Base-by-base conservation (phyloP, 441 rosid genomes). In the Metrosideros polymorpha region DNA sequence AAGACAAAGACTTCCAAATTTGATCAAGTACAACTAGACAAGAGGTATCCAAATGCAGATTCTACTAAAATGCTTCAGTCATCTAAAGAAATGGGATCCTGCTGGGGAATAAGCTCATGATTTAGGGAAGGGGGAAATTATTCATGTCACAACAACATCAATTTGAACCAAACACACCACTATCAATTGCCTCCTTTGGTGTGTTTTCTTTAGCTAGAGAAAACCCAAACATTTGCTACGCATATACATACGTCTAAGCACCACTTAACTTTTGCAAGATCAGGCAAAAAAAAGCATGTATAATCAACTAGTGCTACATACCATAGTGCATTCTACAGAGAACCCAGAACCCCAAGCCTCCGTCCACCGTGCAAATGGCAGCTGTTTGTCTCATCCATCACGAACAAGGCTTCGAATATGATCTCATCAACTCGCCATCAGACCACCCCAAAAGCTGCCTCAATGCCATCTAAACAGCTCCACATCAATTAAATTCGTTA, bases 291-390 rank as follows among this genome's bases (percentile, higher is more conserved):
- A 42, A 71, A 53, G 35, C 82, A 42, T 12, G 50, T 25, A 42
- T 75, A 88, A 83, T 42, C 32, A 90, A 25, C 9, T 24, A 82
- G 87, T 30, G 83, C 30, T 82, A 75, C 89, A 85, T 57, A 96
- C 99, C 99, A 84, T 95, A 95, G 88, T 97, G 99, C 88, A 97
- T 88, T 88, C 97, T 92, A 85, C 98, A 97, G 57, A 97, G 98
- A 90, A 97, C 91, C 99, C 98, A 97, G 91, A 97, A 97, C 12
- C 96, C 98, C 45, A 97, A 87, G 45, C 95, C 99, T 87, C 99
- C 98, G 35, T 95, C 98, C 82, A 94, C 94, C 0, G 92, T 82
- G 87, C 90, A 96, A 88, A 95, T 88, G 50, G 92, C 95, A 53
- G 98, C 96, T 1, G 98, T 97, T 77, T 97, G 98, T 92, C 96